Percentiles rank a stretch among this genome's conserved stretches.
Evolutionary conservation across 768 basidiomycete species (phyloP).

Genomic region (Auricularia heimuer): DNA sequence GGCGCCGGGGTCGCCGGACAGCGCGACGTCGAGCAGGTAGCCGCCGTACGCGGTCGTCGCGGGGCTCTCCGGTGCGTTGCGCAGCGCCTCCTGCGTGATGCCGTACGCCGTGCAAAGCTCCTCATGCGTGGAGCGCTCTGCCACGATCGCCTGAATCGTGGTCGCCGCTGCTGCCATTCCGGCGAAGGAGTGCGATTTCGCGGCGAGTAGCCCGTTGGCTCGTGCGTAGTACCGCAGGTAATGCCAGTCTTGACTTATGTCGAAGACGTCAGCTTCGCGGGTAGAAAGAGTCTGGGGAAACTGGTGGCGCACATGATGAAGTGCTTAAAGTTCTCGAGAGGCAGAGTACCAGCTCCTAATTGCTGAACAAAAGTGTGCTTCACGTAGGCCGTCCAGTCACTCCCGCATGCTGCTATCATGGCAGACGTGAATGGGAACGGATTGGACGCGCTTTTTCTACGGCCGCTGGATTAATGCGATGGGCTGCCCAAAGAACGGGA

Average conservation of each 20-base stretch:
- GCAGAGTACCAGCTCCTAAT: conserved; percentile 63
- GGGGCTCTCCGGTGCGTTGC: conserved; percentile 50
- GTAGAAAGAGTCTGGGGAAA: conserved; percentile 13
- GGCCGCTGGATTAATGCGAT: neutral
- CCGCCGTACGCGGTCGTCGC: conserved; percentile 80
- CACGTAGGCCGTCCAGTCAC: conserved; percentile 64
- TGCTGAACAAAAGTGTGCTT: conserved; percentile 76
- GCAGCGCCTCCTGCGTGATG: conserved; percentile 49
- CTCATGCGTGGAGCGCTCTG: conserved; percentile 65
- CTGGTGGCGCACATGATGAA: conserved; percentile 58
- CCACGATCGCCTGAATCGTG: conserved; percentile 52
- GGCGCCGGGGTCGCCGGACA: conserved; percentile 61
- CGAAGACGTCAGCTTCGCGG: neutral
- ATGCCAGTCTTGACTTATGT: conserved; percentile 63
- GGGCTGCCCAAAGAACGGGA: neutral
- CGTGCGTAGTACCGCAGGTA: conserved; percentile 79
- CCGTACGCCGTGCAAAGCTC: conserved; percentile 64
- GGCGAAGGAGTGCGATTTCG: conserved; percentile 59
- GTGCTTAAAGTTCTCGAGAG: conserved; percentile 58
- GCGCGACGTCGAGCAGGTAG: conserved; percentile 70
- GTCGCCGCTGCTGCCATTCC: conserved; percentile 53
- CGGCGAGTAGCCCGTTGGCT: conserved; percentile 71
- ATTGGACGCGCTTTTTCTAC: conserved; percentile 46
- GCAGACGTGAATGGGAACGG: conserved; percentile 60
- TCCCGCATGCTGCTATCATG: conserved; percentile 47